Conservation (phyloP, 2,329 filamentous ascomycete species). For the Apiospora marii region DNA sequence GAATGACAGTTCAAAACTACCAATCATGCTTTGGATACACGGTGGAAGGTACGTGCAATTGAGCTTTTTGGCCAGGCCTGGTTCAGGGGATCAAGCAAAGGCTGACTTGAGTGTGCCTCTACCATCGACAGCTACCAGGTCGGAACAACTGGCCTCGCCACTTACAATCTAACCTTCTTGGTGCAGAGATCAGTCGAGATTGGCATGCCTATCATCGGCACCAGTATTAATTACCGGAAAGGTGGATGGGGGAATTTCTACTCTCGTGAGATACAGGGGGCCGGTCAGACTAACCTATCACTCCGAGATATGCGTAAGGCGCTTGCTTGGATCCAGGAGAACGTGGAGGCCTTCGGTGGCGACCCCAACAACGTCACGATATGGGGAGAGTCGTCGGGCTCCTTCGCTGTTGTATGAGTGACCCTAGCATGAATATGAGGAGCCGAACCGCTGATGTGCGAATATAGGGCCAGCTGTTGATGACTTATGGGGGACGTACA, state of each 20-base stretch:
- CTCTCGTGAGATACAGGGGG: constrained; percentile 50
- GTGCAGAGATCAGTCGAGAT: constrained; percentile 50
- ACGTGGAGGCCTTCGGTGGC: constrained; percentile 58
- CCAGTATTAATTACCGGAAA: constrained; percentile 61
- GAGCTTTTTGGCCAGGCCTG: background rate
- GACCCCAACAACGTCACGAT: constrained; percentile 56
- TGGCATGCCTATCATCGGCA: constrained; percentile 57
- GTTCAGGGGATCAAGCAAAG: background rate
- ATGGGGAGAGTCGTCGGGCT: constrained; percentile 58
- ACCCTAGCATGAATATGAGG: background rate
- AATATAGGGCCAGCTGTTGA: constrained; percentile 38
- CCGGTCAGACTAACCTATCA: constrained; percentile 58
- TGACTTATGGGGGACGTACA: constrained; percentile 38
- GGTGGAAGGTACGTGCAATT: constrained; percentile 40
- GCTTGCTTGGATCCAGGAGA: constrained; percentile 59
- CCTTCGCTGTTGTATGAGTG: constrained; percentile 40
- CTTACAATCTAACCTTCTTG: constrained; percentile 61
- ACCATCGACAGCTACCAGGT: constrained; percentile 37
- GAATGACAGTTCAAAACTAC: constrained; percentile 52
- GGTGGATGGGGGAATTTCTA: constrained; percentile 62
- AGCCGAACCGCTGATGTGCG: background rate
- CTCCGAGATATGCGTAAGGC: constrained; percentile 59
- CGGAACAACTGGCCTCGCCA: constrained; percentile 46
- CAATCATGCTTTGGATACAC: constrained; percentile 68
- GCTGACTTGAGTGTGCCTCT: background rate